phyloP scores from a whole-genome alignment of 331 rosid species.

The Spiraea crenata region DNA sequence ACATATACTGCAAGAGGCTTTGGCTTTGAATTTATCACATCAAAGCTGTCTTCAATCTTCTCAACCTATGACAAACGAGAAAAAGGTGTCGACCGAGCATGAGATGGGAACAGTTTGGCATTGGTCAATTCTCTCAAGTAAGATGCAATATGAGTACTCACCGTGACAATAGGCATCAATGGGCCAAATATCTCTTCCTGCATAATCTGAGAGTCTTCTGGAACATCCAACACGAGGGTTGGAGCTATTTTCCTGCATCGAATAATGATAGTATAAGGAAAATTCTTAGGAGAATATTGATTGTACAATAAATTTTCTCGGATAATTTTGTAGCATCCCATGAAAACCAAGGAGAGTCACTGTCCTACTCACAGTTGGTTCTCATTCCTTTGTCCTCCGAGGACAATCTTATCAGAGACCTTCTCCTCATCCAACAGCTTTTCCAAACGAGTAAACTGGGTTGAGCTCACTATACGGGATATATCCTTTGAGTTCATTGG shows the following conservation, averaged over 20 bases:
- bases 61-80: constrained; percentile 49
- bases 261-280: neutral
- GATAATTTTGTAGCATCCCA: neutral
- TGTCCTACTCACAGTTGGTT: constrained; percentile 49
- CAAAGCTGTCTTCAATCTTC: constrained; percentile 52
- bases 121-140: neutral
- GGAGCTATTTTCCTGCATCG: constrained; percentile 73
- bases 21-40: constrained; percentile 63
- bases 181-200: constrained; percentile 91
- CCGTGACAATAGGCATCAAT: constrained; percentile 74
- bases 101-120: too few species aligned
- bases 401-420: constrained; percentile 64
- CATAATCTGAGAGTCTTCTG: constrained; percentile 63
- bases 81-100: too few species aligned
- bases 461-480: constrained; percentile 59
- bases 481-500: constrained; percentile 55
- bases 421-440: constrained; percentile 62
- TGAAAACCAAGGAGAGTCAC: neutral
- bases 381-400: constrained; percentile 77
- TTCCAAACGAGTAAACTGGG: constrained; percentile 58
- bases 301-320: neutral
- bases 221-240: constrained; percentile 66
- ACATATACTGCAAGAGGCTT: constrained; percentile 82
- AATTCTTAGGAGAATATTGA: neutral
- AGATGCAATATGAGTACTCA: constrained; percentile 31